Conservation (phyloP, 192 early-diverging fungal genomes). For the Funneliformis mosseae region DNA sequence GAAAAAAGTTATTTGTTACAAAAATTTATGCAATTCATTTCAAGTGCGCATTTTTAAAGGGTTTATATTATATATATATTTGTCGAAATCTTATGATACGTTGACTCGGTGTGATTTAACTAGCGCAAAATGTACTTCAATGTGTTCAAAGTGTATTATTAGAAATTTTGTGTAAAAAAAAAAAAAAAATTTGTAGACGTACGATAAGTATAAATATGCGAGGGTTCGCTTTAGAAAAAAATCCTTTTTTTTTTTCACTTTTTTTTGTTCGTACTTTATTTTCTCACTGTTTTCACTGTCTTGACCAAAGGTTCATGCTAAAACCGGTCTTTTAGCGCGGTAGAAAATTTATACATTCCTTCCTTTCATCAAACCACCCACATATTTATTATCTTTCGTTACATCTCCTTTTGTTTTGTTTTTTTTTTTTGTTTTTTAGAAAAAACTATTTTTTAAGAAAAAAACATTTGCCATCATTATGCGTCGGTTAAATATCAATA, state of each 20-base stretch:
- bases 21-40: constrained; percentile 1
- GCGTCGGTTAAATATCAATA: neutral
- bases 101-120: neutral
- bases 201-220: too few relatives aligned
- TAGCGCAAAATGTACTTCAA: neutral
- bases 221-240: neutral
- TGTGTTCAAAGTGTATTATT: too few relatives aligned
- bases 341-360: neutral
- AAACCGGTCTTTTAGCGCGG: neutral
- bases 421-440: too few relatives aligned
- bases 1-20: neutral
- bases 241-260: neutral
- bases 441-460: too few relatives aligned
- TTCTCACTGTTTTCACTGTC: neutral
- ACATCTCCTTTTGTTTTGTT: too few relatives aligned
- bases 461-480: neutral
- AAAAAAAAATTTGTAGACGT: too few relatives aligned
- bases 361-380: neutral
- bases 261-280: neutral
- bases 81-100: neutral
- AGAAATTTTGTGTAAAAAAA: too few relatives aligned
- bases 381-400: neutral
- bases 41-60: neutral
- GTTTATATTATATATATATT: neutral
- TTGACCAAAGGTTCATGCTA: too few relatives aligned